Conservation (phyloP, 2,329 filamentous ascomycete species). For the Phialophora expanda region DNA sequence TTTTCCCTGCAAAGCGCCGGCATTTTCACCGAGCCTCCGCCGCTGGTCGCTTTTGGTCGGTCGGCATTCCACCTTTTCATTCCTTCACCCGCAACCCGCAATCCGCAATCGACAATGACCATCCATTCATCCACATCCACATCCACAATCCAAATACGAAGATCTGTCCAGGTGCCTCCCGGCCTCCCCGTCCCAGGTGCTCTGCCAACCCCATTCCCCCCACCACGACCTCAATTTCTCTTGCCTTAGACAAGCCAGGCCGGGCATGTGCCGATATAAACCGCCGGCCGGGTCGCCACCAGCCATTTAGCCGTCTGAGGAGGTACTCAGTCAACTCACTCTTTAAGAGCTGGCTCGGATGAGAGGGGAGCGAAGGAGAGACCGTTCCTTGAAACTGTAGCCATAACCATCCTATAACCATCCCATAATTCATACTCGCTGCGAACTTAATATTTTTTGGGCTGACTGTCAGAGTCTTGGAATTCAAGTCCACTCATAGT, state of each 20-base stretch:
- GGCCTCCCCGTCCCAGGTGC: background rate
- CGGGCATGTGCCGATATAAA: slow-evolving; percentile 19
- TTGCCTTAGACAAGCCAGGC: background rate
- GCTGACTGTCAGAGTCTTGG: too few relatives aligned
- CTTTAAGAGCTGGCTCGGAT: too few relatives aligned
- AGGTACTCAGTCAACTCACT: background rate
- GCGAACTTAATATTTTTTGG: too few relatives aligned
- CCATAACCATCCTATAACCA: too few relatives aligned
- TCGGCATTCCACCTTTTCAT: background rate
- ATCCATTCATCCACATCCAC: background rate
- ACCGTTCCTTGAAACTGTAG: too few relatives aligned
- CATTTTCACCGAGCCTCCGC: background rate
- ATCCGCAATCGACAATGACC: background rate
- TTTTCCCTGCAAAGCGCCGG: background rate
- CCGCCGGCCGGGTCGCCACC: slow-evolving; percentile 15
- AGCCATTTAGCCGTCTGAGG: slow-evolving; percentile 21
- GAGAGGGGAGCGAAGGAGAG: too few relatives aligned
- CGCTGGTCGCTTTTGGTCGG: background rate
- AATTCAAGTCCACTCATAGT: too few relatives aligned
- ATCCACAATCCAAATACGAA: background rate
- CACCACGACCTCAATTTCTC: slow-evolving; percentile 3
- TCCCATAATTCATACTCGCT: too few relatives aligned
- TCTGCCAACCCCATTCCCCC: background rate
- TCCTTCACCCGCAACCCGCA: background rate
- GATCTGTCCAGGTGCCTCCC: background rate